Conservation (phyloP, 148 eudicot genomes). For the Fagopyrum esculentum region DNA sequence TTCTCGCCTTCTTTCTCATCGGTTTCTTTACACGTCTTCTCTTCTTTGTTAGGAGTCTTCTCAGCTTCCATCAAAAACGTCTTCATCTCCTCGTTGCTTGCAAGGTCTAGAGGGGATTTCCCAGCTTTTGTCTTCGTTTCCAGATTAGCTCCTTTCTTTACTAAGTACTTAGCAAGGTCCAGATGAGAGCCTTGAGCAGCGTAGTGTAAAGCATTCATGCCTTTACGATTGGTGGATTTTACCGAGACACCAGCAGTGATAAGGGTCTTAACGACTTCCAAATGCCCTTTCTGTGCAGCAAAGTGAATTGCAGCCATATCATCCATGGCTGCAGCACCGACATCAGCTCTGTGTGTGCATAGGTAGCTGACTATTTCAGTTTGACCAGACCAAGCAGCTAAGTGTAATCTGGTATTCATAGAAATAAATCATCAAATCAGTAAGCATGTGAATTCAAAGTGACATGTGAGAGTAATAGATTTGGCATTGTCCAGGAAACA, state of each 20-base stretch:
- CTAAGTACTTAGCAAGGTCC: constrained; percentile 73
- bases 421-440: background rate
- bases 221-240: constrained; percentile 73
- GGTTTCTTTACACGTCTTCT: constrained; percentile 23
- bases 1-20: constrained; percentile 21
- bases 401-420: constrained; percentile 56
- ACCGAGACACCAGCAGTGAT: constrained; percentile 60
- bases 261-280: constrained; percentile 67
- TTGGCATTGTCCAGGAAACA: background rate
- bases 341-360: constrained; percentile 86
- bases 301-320: constrained; percentile 96
- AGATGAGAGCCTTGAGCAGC: constrained; percentile 84
- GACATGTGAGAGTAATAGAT: background rate
- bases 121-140: constrained; percentile 74
- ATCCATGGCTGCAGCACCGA: constrained; percentile 94
- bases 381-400: constrained; percentile 98
- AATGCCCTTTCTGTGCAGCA: constrained; percentile 90
- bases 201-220: constrained; percentile 86
- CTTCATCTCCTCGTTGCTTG: constrained; percentile 66
- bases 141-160: constrained; percentile 66
- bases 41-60: constrained; percentile 24
- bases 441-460: background rate
- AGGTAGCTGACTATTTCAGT: constrained; percentile 57
- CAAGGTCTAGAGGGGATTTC: constrained; percentile 70
- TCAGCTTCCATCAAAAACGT: constrained; percentile 40